Evolutionary conservation across 306 rosid species (phyloP), one percentile per base, ranked within the genome.

Genomic region (Fagus sylvatica): DNA sequence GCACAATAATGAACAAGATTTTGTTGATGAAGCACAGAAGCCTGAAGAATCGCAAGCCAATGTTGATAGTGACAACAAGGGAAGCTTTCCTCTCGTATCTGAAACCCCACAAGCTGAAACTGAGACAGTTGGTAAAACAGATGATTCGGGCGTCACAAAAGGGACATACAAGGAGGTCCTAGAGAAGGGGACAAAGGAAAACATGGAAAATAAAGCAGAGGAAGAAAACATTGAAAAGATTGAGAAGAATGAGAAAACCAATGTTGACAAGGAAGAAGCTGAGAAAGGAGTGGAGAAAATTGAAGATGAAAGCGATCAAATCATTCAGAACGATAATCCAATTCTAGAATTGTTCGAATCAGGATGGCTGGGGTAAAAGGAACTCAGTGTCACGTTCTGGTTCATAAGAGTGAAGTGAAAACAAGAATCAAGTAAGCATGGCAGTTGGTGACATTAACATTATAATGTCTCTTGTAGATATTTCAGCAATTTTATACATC

Each of bases 271-370:
- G 34, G n/a, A 71, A 40, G 81, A 67, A 66, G 62, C 28, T 10
- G 49, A 22, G 51, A 78, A 78, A 79, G 71, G 57, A 59, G 74
- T 39, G n/a, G 75, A 55, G 48, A 54, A 64, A 22, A 33, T 7
- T 69, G 69, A 32, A 61, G 72, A 66, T 33, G 69, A 67, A 80
- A 77, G 42, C 36, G 71, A 17, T 69, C 73, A 57, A 33, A 77
- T 22, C 4, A 7, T 56, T 37, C 59, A 42, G 51, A 54, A 66
- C 17, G 81, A 82, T 56, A 93, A 90, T 43, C 72, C 80, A 1
- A 72, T 93, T 65, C n/a, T 88, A 15, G 80, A 82, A 15, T 75
- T 93, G 90, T 91, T 93, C 1, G 98, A 93, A 69, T 79, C 86
- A 2, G 87, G 88, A 41, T 90, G 97, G 96, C 87, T 84, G 37